A percentile compares a stretch with the other conserved stretches of the same genome.
Conservation (phyloP, 352 stramenopile species). For the Phytopythium sindhum region DNA sequence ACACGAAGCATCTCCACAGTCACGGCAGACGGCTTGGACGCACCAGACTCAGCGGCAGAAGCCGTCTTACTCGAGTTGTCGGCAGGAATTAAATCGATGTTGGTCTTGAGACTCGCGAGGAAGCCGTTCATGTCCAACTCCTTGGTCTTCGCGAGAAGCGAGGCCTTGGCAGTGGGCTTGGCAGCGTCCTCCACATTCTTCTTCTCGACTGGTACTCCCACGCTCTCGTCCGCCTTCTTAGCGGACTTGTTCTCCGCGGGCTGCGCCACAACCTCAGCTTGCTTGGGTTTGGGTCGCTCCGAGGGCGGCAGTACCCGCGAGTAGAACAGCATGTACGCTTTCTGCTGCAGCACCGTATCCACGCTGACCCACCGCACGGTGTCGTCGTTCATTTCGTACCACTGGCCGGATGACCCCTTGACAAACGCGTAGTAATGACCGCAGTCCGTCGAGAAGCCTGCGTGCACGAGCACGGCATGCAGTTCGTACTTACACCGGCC, state of each 20-base stretch:
- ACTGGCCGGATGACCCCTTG: constrained; percentile 83
- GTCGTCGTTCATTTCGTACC: constrained; percentile 93
- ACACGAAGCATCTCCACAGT: constrained; percentile 11
- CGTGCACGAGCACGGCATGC: constrained; percentile 83
- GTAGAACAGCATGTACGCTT: constrained; percentile 92
- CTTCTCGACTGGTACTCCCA: constrained; percentile 4
- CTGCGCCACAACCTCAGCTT: constrained; percentile 8
- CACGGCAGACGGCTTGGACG: neutral
- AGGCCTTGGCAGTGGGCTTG: constrained; percentile 8
- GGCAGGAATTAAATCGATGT: constrained; percentile 7
- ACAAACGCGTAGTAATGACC: constrained; percentile 92
- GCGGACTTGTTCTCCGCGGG: constrained; percentile 3
- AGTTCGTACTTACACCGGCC: constrained; percentile 68
- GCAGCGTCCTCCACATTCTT: constrained; percentile 8
- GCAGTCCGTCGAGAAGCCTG: constrained; percentile 83
- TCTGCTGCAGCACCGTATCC: constrained; percentile 84
- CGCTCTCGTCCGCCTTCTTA: constrained; percentile 11
- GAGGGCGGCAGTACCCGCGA: constrained; percentile 54
- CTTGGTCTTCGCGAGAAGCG: constrained; percentile 21
- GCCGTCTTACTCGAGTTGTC: neutral
- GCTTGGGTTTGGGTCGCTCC: constrained; percentile 33
- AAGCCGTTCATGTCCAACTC: constrained; percentile 70
- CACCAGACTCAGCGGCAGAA: neutral
- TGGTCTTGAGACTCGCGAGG: constrained; percentile 57
- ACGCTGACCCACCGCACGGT: constrained; percentile 82